Percentiles rank a stretch among this genome's conserved stretches.
Evolutionary conservation across 129 eudicot genomes (phyloP).

Genomic region (Centella asiatica): DNA sequence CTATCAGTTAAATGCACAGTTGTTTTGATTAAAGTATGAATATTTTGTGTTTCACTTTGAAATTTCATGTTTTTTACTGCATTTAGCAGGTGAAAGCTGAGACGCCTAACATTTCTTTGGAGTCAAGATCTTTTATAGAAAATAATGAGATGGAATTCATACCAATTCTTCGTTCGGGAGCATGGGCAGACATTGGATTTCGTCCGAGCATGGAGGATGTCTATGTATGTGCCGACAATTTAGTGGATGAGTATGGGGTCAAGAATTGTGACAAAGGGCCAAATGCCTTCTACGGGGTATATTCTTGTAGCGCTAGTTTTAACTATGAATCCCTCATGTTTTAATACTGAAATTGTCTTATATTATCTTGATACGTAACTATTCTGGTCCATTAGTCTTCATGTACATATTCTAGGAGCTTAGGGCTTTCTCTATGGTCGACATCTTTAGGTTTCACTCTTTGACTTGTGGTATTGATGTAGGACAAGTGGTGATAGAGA

Average conservation of each 20-base stretch:
- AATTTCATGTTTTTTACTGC: conserved; percentile 22
- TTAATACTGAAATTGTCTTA: too few relatives aligned
- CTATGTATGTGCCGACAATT: conserved; percentile 69
- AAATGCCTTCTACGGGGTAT: conserved; percentile 90
- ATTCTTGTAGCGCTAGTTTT: neutral
- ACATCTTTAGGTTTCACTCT: too few relatives aligned
- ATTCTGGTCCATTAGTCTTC: too few relatives aligned
- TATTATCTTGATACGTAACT: too few relatives aligned
- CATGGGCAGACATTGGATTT: conserved; percentile 91
- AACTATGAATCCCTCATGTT: neutral
- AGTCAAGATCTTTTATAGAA: conserved; percentile 23
- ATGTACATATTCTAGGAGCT: too few relatives aligned
- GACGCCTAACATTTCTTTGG: conserved; percentile 39
- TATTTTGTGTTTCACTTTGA: neutral
- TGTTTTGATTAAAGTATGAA: too few relatives aligned
- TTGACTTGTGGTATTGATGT: too few relatives aligned
- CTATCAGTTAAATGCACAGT: too few relatives aligned
- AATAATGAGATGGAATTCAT: conserved; percentile 32
- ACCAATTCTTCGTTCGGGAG: conserved; percentile 88
- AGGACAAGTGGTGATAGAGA: too few relatives aligned
- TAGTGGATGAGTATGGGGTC: conserved; percentile 47
- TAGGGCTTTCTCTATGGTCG: too few relatives aligned
- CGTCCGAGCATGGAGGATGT: conserved; percentile 97
- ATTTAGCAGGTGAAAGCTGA: conserved; percentile 55
- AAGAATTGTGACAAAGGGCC: conserved; percentile 44